Base-by-base conservation (phyloP, 2,329 filamentous ascomycete genomes). In the Claviceps arundinis region DNA sequence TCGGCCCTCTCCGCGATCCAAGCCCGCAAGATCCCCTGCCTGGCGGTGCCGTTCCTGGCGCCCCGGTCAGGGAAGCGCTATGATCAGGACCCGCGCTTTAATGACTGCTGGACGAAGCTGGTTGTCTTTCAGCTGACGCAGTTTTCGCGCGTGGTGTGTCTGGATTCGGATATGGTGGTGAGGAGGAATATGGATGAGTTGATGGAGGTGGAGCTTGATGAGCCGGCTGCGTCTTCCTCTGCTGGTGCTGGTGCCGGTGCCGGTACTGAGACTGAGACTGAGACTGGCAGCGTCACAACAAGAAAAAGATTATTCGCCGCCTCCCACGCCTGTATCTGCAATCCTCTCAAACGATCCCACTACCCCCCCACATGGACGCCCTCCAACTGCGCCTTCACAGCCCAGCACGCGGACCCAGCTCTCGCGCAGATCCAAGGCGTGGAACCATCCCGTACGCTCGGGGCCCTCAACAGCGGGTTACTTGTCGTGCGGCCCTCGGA, bases 41-140 rank as follows among this genome's bases (percentile, higher is more conserved):
- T 85, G 67, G 78, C 74, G 60, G 82, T 94, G 60, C 78, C 82
- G 48, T 86, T 87, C 66, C 76, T 95, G 41, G 72, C 86, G 11
- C 87, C 89, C 1, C 76, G 76, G 2, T 68, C 74, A 37, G 82
- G 81, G 55, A 70, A 69, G 56, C 82, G 87, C 69, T 94, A 82
- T 71, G 77, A 73, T 61, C 78, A 85, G 55, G 89, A 95, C 67
- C 82, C 84, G 48, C 83, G 89, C 59, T 95, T 95, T 75, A 84
- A 88, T 69, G 87, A 94, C 68, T 89, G 85, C 74, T 95, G 89
- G 88, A 87, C 78, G 67, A 95, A 95, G 70, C 78, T 95, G 30
- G 79, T 83, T 16, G 81, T 85, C 5, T 95, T 94, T 65, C 82
- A 79, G 22, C 73, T 95, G 37, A 75, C 75, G 17, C 81, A 90